phyloP scores from a whole-genome alignment of 2,329 filamentous ascomycete species.

The Ceratocystis eucalypticola region DNA sequence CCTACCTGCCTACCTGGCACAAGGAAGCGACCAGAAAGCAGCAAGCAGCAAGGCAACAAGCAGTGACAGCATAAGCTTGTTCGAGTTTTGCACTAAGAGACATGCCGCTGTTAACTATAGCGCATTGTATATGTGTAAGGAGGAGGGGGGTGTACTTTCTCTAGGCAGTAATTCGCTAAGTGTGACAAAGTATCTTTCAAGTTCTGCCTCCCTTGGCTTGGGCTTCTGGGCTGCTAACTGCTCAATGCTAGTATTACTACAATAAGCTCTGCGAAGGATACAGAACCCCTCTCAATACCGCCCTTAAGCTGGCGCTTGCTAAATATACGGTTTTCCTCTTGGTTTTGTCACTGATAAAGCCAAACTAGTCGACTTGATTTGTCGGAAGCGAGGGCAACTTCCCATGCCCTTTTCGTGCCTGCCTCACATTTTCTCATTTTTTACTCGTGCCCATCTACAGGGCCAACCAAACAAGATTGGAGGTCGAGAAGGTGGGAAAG shows the following conservation, averaged over 20 bases:
- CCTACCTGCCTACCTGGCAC: background rate
- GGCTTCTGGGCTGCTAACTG: background rate
- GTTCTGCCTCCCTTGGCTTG: background rate
- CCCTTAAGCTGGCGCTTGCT: background rate
- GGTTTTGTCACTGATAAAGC: background rate
- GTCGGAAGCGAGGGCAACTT: background rate
- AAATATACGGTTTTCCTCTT: background rate
- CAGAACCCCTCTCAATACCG: too few species aligned
- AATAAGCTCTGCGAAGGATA: too few species aligned
- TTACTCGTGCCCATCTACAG: background rate
- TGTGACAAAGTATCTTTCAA: slow-evolving; percentile 5
- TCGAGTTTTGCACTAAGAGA: background rate
- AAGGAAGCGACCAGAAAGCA: background rate
- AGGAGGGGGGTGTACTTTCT: background rate
- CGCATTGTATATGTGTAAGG: background rate
- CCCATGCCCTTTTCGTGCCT: background rate
- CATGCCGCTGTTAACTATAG: background rate
- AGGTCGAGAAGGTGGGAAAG: background rate
- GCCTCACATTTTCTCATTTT: background rate
- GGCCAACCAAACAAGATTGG: background rate
- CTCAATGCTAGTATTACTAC: too few species aligned
- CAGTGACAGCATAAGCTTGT: background rate
- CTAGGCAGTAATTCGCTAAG: slow-evolving; percentile 1
- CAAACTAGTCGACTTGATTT: background rate
- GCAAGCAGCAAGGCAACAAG: background rate